These are phyloP conservation scores for Rhynchosporium agropyri DNA, from an alignment of 2,329 filamentous ascomycete species.

Conservation along the genomic window DNA sequence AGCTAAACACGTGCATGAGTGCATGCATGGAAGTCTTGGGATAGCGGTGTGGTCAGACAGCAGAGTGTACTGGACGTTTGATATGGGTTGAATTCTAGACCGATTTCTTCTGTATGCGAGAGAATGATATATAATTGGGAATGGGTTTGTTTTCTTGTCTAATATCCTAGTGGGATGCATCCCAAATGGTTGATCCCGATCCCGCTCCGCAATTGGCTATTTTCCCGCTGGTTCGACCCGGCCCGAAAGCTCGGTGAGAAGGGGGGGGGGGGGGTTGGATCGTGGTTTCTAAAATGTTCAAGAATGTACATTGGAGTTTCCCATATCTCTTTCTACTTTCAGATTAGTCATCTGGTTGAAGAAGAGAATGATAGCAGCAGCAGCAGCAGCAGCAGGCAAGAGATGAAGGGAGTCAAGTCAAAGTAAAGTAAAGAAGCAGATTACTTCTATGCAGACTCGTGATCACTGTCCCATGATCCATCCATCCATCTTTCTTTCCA, in stretches of 20 bases:
- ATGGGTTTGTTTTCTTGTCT: background rate
- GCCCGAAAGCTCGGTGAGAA: slow-evolving; percentile 14
- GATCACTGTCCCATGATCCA: background rate
- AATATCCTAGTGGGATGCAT: slow-evolving; percentile 5
- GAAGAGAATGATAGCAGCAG: background rate
- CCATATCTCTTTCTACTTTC: background rate
- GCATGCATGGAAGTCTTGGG: background rate
- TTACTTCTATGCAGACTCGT: background rate
- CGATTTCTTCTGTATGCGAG: background rate
- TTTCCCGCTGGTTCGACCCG: background rate
- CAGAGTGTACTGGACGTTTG: too few relatives aligned
- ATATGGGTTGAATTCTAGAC: background rate
- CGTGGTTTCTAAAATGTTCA: background rate
- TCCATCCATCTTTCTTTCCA: background rate
- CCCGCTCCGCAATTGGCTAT: background rate
- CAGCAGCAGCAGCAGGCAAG: background rate
- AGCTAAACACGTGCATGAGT: slow-evolving; percentile 15
- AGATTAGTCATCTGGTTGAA: background rate
- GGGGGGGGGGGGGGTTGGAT: background rate
- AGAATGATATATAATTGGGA: background rate
- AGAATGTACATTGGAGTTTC: background rate
- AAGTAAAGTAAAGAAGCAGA: background rate
- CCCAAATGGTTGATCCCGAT: too few relatives aligned
- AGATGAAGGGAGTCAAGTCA: background rate
- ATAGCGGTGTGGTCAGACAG: background rate